A percentile compares a stretch with the other conserved stretches of the same genome.
These are phyloP conservation scores for Aspergillus cristatus DNA, from an alignment of 495 filamentous ascomycete genomes.

Conservation along the genomic window DNA sequence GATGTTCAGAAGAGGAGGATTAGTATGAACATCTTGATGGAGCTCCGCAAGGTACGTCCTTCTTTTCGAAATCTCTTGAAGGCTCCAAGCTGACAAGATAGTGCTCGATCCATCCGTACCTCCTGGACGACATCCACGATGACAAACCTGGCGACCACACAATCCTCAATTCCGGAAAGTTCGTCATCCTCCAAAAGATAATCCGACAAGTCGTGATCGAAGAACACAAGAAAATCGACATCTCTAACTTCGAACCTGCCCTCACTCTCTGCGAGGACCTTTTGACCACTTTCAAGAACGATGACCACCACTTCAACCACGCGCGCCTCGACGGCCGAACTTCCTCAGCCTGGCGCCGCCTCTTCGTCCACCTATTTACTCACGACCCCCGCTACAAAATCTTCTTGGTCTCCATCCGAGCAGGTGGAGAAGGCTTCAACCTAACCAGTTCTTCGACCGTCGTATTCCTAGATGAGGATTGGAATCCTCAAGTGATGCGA, in stretches of 20 bases:
- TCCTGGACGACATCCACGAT: constrained; percentile 20
- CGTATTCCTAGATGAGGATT: constrained; percentile 57
- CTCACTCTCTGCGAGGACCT: constrained; percentile 54
- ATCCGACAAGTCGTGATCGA: constrained; percentile 47
- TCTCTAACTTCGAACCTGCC: constrained; percentile 52
- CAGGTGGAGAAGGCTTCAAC: constrained; percentile 58
- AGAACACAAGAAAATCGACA: constrained; percentile 52
- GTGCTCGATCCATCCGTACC: constrained; percentile 56
- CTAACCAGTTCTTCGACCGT: constrained; percentile 50
- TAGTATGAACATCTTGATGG: constrained; percentile 50
- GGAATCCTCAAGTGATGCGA: constrained; percentile 55
- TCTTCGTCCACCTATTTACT: constrained; percentile 52
- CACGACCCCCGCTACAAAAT: constrained; percentile 40
- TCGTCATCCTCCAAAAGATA: constrained; percentile 55
- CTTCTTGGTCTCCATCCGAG: constrained; percentile 56
- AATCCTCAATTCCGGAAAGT: constrained; percentile 51
- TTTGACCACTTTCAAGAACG: constrained; percentile 37
- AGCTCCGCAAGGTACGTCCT: constrained; percentile 43
- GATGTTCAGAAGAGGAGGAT: not conserved
- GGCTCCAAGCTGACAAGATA: constrained; percentile 5
- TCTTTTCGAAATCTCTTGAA: not conserved
- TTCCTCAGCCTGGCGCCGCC: constrained; percentile 42
- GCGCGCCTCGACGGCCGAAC: constrained; percentile 53
- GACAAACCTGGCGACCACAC: constrained; percentile 29
- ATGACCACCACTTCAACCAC: constrained; percentile 37